Conservation (phyloP, 2,329 filamentous ascomycete genomes). For the Alternaria angustiovoidea region DNA sequence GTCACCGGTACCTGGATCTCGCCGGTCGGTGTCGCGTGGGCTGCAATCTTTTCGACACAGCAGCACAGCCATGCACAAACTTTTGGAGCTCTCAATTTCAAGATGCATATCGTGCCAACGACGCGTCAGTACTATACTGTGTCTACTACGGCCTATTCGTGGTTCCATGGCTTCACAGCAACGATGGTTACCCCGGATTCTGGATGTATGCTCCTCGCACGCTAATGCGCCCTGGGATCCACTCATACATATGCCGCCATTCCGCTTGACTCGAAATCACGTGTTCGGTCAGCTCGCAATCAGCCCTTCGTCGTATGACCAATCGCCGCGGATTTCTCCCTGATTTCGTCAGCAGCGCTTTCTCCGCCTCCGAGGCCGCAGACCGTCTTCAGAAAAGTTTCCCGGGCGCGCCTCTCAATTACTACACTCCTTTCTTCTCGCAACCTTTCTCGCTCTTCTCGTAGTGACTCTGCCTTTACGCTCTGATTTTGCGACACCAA, state of each 20-base stretch:
- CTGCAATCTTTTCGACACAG: not conserved
- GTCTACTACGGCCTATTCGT: not conserved
- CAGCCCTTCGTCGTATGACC: constrained; percentile 14
- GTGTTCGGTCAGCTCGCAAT: constrained; percentile 10
- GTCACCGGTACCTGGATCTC: constrained; percentile 26
- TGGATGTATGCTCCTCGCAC: constrained; percentile 4
- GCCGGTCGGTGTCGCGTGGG: constrained; percentile 14
- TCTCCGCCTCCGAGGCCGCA: constrained; percentile 42
- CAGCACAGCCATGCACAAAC: not conserved
- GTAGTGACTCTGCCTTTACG: not conserved
- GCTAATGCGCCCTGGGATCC: constrained; percentile 13
- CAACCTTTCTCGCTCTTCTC: not conserved
- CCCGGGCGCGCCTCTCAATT: constrained; percentile 17
- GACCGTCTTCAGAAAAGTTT: constrained; percentile 35
- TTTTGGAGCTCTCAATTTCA: not conserved
- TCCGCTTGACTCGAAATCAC: constrained; percentile 6
- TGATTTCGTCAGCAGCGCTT: constrained; percentile 21
- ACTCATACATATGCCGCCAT: constrained; percentile 10
- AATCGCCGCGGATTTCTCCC: constrained; percentile 16
- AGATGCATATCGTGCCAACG: not conserved
- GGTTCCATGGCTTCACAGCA: not conserved
- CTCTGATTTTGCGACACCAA: not conserved
- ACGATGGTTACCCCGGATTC: constrained; percentile 19
- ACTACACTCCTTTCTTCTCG: not conserved
- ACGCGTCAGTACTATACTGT: not conserved